Evolutionary conservation across 495 filamentous ascomycete genomes (phyloP).

Genomic region (Penicillium ucsense): DNA sequence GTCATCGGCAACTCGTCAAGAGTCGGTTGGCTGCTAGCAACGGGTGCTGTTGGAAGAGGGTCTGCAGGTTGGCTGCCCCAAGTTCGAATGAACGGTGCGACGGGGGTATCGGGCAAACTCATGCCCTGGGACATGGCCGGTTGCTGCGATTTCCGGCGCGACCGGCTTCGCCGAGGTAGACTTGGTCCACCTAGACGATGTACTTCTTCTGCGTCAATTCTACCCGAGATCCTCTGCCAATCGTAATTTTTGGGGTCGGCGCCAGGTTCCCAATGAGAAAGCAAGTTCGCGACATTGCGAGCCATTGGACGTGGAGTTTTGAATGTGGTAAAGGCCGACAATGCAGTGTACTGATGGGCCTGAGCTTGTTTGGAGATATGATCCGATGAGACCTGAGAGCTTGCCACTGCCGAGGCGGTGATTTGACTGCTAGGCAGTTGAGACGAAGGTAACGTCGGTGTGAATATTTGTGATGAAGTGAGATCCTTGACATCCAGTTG

Average conservation of each 20-base stretch:
- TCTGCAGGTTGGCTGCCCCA: slow-evolving; percentile 34
- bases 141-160: slow-evolving; percentile 15
- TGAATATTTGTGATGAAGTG: neutral
- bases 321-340: slow-evolving; percentile 26
- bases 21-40: slow-evolving; percentile 31
- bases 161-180: slow-evolving; percentile 14
- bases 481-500: neutral
- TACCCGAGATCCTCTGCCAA: slow-evolving; percentile 24
- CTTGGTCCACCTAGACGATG: slow-evolving; percentile 9
- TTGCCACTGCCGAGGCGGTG: neutral
- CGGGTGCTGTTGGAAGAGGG: slow-evolving; percentile 6
- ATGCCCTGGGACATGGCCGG: slow-evolving; percentile 9
- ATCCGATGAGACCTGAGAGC: neutral
- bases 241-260: slow-evolving; percentile 27
- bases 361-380: neutral
- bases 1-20: slow-evolving; percentile 27
- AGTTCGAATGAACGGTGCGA: slow-evolving; percentile 14
- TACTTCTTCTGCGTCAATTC: slow-evolving; percentile 13
- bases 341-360: slow-evolving; percentile 10
- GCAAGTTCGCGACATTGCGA: slow-evolving; percentile 20
- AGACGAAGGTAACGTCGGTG: slow-evolving; percentile 4
- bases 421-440: slow-evolving; percentile 9
- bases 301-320: slow-evolving; percentile 15
- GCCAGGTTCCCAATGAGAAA: slow-evolving; percentile 36
- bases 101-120: slow-evolving; percentile 17